These are phyloP conservation scores for Tephrocybe sp. DNA, from an alignment of 768 basidiomycete species.

Conservation along the genomic window DNA sequence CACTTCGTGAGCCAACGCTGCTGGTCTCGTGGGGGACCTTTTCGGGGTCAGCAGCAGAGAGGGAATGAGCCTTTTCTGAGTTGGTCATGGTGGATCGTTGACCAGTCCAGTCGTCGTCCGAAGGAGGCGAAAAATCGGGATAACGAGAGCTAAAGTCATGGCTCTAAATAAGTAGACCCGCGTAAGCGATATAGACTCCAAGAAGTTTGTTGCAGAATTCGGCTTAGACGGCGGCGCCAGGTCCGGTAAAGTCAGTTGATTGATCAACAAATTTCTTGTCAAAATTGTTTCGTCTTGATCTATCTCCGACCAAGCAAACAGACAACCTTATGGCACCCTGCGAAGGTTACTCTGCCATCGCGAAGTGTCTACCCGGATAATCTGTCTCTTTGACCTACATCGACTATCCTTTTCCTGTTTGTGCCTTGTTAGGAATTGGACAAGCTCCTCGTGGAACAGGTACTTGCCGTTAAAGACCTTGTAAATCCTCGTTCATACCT, in stretches of 20 bases:
- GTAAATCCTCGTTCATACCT: too few species aligned
- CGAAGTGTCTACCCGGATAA: too few species aligned
- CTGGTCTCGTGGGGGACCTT: slow-evolving; percentile 22
- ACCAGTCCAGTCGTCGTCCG: not conserved
- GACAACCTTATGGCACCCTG: too few species aligned
- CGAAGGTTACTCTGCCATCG: too few species aligned
- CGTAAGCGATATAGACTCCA: not conserved
- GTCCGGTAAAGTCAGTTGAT: not conserved
- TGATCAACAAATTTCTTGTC: not conserved
- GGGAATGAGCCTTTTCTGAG: slow-evolving; percentile 23
- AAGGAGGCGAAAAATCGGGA: not conserved
- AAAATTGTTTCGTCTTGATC: not conserved
- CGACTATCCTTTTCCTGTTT: too few species aligned
- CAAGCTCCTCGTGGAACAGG: too few species aligned
- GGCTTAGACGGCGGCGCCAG: not conserved
- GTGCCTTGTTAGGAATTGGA: too few species aligned
- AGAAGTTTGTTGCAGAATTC: not conserved
- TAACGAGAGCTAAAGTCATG: not conserved
- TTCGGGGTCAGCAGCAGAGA: slow-evolving; percentile 25
- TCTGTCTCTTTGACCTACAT: too few species aligned
- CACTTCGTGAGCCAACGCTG: slow-evolving; percentile 18
- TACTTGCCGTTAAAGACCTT: too few species aligned
- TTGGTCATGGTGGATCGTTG: slow-evolving; percentile 1
- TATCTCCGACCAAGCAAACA: too few species aligned
- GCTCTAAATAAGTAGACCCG: not conserved